Base-by-base conservation (phyloP, 2,329 filamentous ascomycete species). In the Xylaria sp. region DNA sequence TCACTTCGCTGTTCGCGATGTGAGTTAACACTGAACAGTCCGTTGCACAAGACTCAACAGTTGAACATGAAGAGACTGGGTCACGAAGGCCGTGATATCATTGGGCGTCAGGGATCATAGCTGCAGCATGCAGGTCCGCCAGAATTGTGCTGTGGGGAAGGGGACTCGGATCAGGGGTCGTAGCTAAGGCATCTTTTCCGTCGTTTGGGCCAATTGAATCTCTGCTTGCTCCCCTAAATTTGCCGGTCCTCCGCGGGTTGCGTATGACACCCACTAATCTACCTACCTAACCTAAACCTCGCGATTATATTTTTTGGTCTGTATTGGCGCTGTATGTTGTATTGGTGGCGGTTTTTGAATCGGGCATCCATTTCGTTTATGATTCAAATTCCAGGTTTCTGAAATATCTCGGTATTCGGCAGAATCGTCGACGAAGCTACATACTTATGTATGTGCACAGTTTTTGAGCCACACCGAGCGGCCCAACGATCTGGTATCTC, bases 1-100 rank as follows among this genome's bases (percentile, higher is more conserved):
- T 58, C 17, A 42, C 24, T 24, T 57, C 32, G 51, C 48, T 9
- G n/a, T 62, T 56, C 62, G 60, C 34, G 53, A 64, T 64, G 55
- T 47, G 34, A 45, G 51, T 50, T 55, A 39, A 51, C 51, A 62
- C 47, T 54, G 50, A 47, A 55, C 9, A 39, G 47, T 48, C n/a
- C 55, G 71, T 74, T 64, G 67, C 69, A 69, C 69, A 72, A 47
- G 3, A 64, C 75, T 72, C 75, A 76, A 76, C 75, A 75, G 74
- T 76, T 76, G 75, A 76, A 74, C 58, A 36, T 56, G 19, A 17
- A 30, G 12, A 24, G 36, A 54, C 55, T 53, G 51, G 57, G 68
- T 50, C 57, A 48, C 19, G 53, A 34, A 62, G 36, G n/a, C 55
- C 50, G 67, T 62, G 30, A 64, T 66, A 65, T 69, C 58, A 76